These are phyloP conservation scores for Bretschneidera sinensis DNA, from an alignment of 345 rosid genomes.

Conservation along the genomic window DNA sequence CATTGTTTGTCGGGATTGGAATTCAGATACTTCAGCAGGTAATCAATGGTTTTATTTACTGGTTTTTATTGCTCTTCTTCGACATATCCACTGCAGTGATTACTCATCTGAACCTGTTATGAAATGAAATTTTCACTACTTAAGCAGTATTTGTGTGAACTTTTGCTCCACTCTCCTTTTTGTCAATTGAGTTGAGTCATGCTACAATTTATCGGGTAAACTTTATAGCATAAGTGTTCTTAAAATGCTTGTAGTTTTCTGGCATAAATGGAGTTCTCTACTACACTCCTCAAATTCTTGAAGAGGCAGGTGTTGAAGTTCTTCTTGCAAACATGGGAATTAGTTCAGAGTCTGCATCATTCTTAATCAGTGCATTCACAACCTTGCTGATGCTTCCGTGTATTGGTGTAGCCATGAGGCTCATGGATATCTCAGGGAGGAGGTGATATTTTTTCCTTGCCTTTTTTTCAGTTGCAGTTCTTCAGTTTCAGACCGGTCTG, in stretches of 20 bases:
- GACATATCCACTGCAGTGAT: neutral
- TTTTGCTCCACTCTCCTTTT: no score
- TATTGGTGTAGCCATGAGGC: constrained; percentile 83
- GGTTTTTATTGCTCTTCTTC: no score
- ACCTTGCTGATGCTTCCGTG: constrained; percentile 95
- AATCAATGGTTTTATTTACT: constrained; percentile 9
- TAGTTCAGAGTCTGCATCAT: constrained; percentile 72
- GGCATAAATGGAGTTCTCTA: constrained; percentile 95
- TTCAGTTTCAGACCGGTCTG: no score
- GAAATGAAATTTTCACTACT: no score
- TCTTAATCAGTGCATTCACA: constrained; percentile 87
- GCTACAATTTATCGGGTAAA: neutral
- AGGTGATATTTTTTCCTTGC: constrained; percentile 44
- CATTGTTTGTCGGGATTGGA: constrained; percentile 80
- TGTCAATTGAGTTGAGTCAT: neutral
- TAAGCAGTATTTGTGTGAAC: no score
- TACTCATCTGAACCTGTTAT: neutral
- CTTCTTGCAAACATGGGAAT: constrained; percentile 72
- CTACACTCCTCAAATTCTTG: constrained; percentile 98
- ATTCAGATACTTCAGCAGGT: constrained; percentile 98
- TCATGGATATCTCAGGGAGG: constrained; percentile 94
- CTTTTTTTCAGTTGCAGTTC: no score
- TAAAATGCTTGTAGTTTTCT: constrained; percentile 64
- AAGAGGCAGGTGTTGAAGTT: constrained; percentile 85
- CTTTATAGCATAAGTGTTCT: neutral